Evolutionary conservation across 495 filamentous ascomycete genomes (phyloP), one percentile per base, ranked within the genome.

Genomic region (Saxophila tyrrhenica): DNA sequence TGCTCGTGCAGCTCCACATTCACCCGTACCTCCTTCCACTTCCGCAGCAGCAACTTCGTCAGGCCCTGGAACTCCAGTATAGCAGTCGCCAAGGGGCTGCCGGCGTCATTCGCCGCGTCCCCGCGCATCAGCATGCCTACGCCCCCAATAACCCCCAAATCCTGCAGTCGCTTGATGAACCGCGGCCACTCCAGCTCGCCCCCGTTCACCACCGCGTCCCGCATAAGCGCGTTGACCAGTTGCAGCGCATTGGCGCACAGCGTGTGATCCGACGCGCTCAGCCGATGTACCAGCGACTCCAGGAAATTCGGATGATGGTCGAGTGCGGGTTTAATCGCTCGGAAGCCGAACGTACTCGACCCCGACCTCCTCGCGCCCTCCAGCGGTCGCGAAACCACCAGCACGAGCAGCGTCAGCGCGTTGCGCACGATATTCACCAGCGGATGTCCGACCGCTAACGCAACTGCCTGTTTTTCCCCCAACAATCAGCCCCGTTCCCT

Each of bases 391-490:
- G 88, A 85, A 46, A 97, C 94, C 45, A 97, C 82, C 15, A 87
- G 87, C 39, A 94, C 90, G 39, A 97, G 79, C 52, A 97, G 92
- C 21, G 88, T 91, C 88, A 97, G 94, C 56, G 91, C 90, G 55
- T 91, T 92, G 11, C 92, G 81, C 44, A 97, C 80, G 60, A 97
- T 97, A 62, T 99, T 99, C 65, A 97, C 92, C 13, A 99, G 78
- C 20, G 91, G 94, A 64, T 97, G 94, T 21, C 82, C 91, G 56
- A 99, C 91, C 51, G 97, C 89, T 29, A 97, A 75, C 62, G 96
- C 85, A 50, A 99, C 92, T 48, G 94, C 80, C 77, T 94, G 70
- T 59, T 53, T 7, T 38, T n/a, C n/a, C n/a, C n/a, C n/a, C 39
- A 48, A 25, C 19, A 32, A 23, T 46, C 25, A 46, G 47, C 25